Base-by-base conservation (phyloP, 1,139 yeast species). In the Yamadazyma atmosphaerica region DNA sequence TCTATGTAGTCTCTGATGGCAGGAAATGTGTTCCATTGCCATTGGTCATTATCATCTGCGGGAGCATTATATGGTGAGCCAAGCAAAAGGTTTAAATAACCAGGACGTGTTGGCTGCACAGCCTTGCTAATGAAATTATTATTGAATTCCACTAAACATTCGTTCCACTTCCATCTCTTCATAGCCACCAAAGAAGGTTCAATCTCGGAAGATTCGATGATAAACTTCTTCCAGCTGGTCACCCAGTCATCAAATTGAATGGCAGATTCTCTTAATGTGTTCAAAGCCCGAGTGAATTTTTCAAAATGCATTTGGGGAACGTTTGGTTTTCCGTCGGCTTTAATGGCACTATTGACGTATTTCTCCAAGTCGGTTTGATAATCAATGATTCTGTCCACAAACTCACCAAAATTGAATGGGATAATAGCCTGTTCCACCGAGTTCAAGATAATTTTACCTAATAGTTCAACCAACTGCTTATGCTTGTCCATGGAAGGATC, bases 91-190 rank as follows among this genome's bases (percentile, higher is more conserved):
- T 88, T 89, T 52, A 75, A 72, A 54, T 79, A 86, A 68, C 94
- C 90, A 15, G 78, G 69, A 34, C 96, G 70, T 4, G 63, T 56
- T 4, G 75, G 74, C 8, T 75, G 56, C 2, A 83, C 81, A 14
- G 61, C 68, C 3, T 68, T 61, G 11, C 38, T 37, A 14, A 68
- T 62, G 46, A 85, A 69, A 17, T 69, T 65, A 48, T 75, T 76
- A 47, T 82, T 86, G 40, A 87, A 70, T 13, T 65, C 61, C 13
- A 78, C 61, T 55, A 88, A 62, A 44, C 79, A 78, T 22, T 80
- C 74, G 61, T 90, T 90, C 88, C 95, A 85, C 44, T 77, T 78
- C 83, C 88, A 79, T 51, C 98, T 72, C 49, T 78, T 81, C 43
- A 81, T 74, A 0, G 90, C 76, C 40, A 85, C 65, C 34, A 84